Conservation (phyloP, 306 rosid species). For the Rosa multiflora region DNA sequence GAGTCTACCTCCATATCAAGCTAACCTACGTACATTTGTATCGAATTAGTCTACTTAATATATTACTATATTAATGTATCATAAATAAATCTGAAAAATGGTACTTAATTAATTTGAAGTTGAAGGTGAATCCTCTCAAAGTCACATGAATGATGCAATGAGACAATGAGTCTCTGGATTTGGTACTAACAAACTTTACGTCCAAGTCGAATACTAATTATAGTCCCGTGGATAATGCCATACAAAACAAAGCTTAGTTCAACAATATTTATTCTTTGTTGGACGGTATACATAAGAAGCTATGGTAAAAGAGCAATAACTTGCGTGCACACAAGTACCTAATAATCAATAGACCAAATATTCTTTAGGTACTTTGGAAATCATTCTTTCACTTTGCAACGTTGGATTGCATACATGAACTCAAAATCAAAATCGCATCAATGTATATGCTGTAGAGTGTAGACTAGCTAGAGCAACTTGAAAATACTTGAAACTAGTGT, state of each 20-base stretch:
- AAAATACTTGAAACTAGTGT: no score
- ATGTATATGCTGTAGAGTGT: no score
- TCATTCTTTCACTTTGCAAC: background rate
- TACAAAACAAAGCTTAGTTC: background rate
- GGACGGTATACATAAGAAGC: background rate
- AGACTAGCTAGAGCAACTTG: background rate
- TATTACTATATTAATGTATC: no score
- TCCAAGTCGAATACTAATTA: background rate
- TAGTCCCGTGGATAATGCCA: background rate
- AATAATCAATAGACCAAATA: background rate
- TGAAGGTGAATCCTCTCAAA: no score
- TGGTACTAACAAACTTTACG: conserved; percentile 1
- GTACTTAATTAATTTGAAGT: no score
- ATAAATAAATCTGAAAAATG: no score
- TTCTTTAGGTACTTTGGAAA: background rate
- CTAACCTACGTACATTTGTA: no score
- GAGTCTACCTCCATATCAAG: no score
- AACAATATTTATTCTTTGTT: background rate
- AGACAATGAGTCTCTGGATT: background rate
- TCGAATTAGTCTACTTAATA: no score
- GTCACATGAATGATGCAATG: no score
- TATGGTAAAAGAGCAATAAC: background rate
- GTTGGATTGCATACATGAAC: background rate
- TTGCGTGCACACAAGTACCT: background rate
- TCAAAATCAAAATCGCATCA: background rate